Percentiles rank a stretch among this genome's conserved stretches.
Conservation (phyloP, 2,329 filamentous ascomycete species). For the Colletotrichum siamense region DNA sequence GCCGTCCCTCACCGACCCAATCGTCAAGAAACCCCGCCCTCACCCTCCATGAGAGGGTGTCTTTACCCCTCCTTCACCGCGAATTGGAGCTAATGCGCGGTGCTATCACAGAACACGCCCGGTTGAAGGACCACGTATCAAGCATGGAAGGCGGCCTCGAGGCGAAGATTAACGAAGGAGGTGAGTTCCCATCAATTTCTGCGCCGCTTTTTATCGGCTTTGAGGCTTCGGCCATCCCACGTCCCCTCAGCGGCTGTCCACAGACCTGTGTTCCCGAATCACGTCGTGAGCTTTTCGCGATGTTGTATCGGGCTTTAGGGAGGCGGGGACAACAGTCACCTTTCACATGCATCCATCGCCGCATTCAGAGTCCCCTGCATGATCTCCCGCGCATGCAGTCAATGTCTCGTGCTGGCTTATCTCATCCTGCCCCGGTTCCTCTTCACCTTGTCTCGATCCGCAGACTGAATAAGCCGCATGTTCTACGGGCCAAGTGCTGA, state of each 20-base stretch:
- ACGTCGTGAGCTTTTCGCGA: background rate
- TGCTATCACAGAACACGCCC: constrained; percentile 76
- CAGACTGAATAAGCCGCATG: background rate
- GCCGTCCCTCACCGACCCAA: constrained; percentile 1
- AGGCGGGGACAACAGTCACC: background rate
- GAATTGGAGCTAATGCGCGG: constrained; percentile 41
- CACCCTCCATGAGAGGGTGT: constrained; percentile 2
- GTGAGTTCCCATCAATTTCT: constrained; percentile 56
- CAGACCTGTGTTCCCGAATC: constrained; percentile 26
- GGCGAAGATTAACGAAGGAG: constrained; percentile 91
- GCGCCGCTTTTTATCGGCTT: constrained; percentile 31
- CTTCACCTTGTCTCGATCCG: background rate
- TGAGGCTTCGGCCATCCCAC: constrained; percentile 19
- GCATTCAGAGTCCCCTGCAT: constrained; percentile 35
- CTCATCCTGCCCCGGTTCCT: constrained; percentile 18
- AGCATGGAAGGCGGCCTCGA: constrained; percentile 90
- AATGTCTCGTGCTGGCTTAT: constrained; percentile 33
- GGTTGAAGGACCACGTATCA: constrained; percentile 87
- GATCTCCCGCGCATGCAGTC: constrained; percentile 36
- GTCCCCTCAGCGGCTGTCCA: constrained; percentile 30
- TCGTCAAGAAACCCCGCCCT: constrained; percentile 10
- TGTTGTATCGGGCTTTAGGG: background rate
- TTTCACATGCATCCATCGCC: constrained; percentile 19
- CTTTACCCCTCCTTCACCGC: constrained; percentile 6
- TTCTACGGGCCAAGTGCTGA: constrained; percentile 25